Percentiles rank a stretch among this genome's conserved stretches.
These are phyloP conservation scores for Colletotrichum nymphaeae DNA, from an alignment of 2,329 filamentous ascomycete genomes.

Conservation along the genomic window DNA sequence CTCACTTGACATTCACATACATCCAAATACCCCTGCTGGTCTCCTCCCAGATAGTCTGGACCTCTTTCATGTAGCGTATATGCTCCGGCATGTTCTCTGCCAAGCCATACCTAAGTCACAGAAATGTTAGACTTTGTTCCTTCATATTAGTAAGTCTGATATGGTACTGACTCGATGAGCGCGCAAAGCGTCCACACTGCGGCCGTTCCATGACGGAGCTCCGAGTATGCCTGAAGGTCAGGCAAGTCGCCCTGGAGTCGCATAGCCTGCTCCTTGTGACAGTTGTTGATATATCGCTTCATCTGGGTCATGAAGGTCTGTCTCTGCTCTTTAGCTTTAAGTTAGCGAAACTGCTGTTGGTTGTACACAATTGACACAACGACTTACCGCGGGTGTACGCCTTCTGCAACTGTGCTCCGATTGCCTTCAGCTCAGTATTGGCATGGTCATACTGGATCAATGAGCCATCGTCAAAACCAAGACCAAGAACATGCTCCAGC, in stretches of 20 bases:
- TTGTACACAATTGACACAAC: no score
- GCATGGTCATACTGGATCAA: slow-evolving; percentile 36
- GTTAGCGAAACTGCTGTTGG: background rate
- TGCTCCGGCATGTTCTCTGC: slow-evolving; percentile 22
- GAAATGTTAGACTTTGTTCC: background rate
- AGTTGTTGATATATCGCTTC: slow-evolving; percentile 40
- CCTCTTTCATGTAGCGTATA: slow-evolving; percentile 16
- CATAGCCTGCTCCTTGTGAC: slow-evolving; percentile 42
- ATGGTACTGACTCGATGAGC: slow-evolving; percentile 40
- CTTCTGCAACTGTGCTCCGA: slow-evolving; percentile 35
- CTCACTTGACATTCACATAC: background rate
- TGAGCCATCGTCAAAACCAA: background rate
- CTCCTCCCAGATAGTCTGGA: slow-evolving; percentile 39
- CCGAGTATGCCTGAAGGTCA: slow-evolving; percentile 43
- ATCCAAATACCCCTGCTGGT: slow-evolving; percentile 40
- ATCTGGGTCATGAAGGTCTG: slow-evolving; percentile 37
- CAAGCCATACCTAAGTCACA: slow-evolving; percentile 7
- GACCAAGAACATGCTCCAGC: slow-evolving; percentile 35
- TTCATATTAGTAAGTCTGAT: background rate
- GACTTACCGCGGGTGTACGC: slow-evolving; percentile 15
- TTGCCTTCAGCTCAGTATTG: slow-evolving; percentile 40
- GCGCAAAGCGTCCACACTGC: slow-evolving; percentile 41
- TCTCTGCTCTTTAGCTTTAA: slow-evolving; percentile 8
- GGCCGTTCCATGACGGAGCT: slow-evolving; percentile 42
- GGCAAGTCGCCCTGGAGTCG: slow-evolving; percentile 41